These are phyloP conservation scores for Cutaneotrichosporon mucoides DNA, from an alignment of 1,284 basidiomycete species.

Conservation along the genomic window DNA sequence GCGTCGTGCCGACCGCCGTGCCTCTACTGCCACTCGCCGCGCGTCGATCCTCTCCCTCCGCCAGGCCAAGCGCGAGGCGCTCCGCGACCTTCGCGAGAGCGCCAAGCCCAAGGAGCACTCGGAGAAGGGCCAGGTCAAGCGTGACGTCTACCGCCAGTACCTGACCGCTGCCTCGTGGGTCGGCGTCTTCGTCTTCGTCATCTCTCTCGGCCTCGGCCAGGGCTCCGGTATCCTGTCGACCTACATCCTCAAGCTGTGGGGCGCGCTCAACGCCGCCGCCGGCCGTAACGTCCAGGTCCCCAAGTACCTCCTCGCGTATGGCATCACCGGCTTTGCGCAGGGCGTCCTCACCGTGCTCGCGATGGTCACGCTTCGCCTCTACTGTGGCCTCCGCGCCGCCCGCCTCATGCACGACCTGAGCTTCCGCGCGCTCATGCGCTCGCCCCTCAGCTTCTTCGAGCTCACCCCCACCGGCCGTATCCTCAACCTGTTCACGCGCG, in stretches of 20 bases:
- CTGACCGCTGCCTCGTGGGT: conserved; percentile 70
- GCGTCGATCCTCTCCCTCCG: conserved; percentile 45
- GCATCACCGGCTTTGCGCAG: conserved; percentile 55
- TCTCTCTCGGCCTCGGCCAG: conserved; percentile 56
- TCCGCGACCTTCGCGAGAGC: conserved; percentile 48
- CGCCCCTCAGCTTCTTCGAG: conserved; percentile 84
- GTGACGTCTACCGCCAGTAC: conserved; percentile 70
- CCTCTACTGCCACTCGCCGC: conserved; percentile 37
- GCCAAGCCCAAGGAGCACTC: conserved; percentile 65
- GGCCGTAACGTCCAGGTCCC: conserved; percentile 55
- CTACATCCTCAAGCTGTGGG: conserved; percentile 72
- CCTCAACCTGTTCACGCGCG: conserved; percentile 73
- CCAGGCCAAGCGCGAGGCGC: conserved; percentile 46
- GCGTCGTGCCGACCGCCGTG: conserved; percentile 27
- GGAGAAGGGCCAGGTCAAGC: conserved; percentile 78
- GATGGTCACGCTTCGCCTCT: conserved; percentile 68
- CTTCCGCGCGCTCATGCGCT: conserved; percentile 65
- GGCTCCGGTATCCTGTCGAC: conserved; percentile 56
- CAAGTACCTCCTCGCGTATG: conserved; percentile 42
- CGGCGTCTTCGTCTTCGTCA: conserved; percentile 66
- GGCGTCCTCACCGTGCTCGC: conserved; percentile 56
- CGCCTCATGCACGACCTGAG: conserved; percentile 65
- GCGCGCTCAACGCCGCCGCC: conserved; percentile 67
- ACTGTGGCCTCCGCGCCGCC: conserved; percentile 72
- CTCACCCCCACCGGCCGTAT: conserved; percentile 66